phyloP scores from a whole-genome alignment of 2,329 filamentous ascomycete genomes.

The Trichoderma sp. region DNA sequence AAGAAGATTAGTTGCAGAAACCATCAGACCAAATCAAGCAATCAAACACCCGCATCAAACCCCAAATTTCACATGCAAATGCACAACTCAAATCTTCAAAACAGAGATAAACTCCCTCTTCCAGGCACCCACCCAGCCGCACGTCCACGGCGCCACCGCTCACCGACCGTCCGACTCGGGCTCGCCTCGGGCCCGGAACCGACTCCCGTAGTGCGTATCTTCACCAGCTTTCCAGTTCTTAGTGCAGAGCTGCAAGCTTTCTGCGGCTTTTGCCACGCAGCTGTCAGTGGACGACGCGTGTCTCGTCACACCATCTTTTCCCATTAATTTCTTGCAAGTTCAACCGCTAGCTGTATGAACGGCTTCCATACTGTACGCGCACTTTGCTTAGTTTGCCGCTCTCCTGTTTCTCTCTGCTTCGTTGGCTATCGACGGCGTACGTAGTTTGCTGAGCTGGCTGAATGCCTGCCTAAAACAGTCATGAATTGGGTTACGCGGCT shows the following conservation, averaged over 20 bases:
- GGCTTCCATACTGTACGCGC: conserved; percentile 3
- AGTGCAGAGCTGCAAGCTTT: background rate
- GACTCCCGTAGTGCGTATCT: background rate
- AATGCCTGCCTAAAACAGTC: conserved; percentile 1
- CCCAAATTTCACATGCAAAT: background rate
- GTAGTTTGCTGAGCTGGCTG: conserved; percentile 14
- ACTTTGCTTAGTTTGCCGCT: background rate
- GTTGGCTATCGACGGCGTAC: background rate
- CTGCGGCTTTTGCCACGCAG: conserved; percentile 4
- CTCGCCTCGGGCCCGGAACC: background rate
- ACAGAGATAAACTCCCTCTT: background rate
- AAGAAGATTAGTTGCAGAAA: background rate
- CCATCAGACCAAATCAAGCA: background rate
- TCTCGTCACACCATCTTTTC: conserved; percentile 12
- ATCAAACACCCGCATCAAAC: background rate
- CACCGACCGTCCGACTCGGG: conserved; percentile 1
- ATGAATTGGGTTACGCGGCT: conserved; percentile 2
- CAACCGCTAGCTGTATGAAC: background rate
- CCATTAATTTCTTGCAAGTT: background rate
- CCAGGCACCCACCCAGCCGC: conserved; percentile 2
- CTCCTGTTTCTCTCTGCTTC: conserved; percentile 1
- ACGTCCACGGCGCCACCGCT: conserved; percentile 3
- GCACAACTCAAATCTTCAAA: background rate
- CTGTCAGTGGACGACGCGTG: background rate
- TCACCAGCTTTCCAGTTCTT: background rate